Base-by-base conservation (phyloP, 2,329 filamentous ascomycete species). In the Intubia oerlemansii region DNA sequence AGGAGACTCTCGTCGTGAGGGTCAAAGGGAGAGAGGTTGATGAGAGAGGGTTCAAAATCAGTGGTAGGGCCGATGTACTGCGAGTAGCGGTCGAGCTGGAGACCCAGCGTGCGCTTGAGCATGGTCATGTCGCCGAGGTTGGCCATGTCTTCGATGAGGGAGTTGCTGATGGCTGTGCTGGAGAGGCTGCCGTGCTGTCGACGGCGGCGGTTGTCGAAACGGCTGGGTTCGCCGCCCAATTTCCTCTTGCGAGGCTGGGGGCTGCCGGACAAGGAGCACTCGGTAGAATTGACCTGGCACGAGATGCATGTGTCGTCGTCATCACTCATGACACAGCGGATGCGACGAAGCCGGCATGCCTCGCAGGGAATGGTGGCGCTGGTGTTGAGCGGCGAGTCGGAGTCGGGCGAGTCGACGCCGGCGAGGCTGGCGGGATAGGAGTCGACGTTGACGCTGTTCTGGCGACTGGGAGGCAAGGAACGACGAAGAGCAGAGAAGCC, bases 61-160 rank as follows among this genome's bases (percentile, higher is more conserved):
- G 78, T 82, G 28, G 77, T 85, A 33, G 75, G 67, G 16, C 79
- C 79, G 40, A 88, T 79, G 44, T 85, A 80, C 50, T 80, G 75
- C 51, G 76, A 81, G 47, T 76, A 81, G 35, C 76, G 69, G 47
- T 80, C 73, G 42, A 66, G 57, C 46, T 85, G 78, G 39, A 88
- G 59, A 34, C 79, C 79, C 33, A 88, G 56, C 11, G 71, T 75
- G 44, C 68, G 62, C 48, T 71, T 72, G 33, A 77, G 56, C 41
- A 73, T 54, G 33, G 66, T 69, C 30, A 66, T 65, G 22, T 67
- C 68, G 35, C 68, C 68, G 41, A 74, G 65, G 46, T 74, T 73
- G 45, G 69, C 68, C 65, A 75, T 71, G 38, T 75, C 69, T 53
- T 75, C 68, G 36, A 73, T 56, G 35, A 74, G 56, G 27, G 68